Base-by-base conservation (phyloP, 2,329 filamentous ascomycete species). In the Aureobasidium subglaciale region DNA sequence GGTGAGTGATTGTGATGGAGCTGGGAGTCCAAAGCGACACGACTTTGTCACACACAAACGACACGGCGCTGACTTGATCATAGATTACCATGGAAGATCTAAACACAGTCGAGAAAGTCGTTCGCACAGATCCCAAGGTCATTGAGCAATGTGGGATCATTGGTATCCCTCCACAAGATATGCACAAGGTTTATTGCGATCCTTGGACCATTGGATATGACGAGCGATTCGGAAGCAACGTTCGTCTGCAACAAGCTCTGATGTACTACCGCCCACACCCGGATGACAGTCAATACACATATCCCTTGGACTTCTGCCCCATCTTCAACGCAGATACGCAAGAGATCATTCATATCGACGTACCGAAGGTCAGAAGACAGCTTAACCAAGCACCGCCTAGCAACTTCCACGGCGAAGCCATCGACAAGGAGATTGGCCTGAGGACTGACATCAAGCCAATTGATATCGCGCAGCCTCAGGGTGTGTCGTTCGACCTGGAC, bases 161-260 rank as follows among this genome's bases (percentile, higher is more conserved):
- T 58, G 91, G 91, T 1, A 88, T 96, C 58, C 82, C 88, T 11
- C 79, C 78, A 56, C 79, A 87, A 62, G 88, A 95, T 59, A 96
- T 96, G 91, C 76, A 93, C 76, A 96, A 96, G 73, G 88, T 96
- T 45, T 96, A 95, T 75, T 95, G 90, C 71, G 91, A 96, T 68
- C 90, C 89, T 10, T 96, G 91, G 91, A 95, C 91, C 1, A 95
- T 96, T 70, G 91, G 91, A 46, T 95, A 90, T 67, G 91, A 96
- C 64, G 88, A 95, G 73, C 85, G 91, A 41, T 93, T 90, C 64
- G 91, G 90, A 59, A 92, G 75, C 68, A 77, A 77, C 40, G 78
- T 89, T 40, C 84, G 91, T 55, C 81, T 96, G 4, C 91, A 96
- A 72, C 91, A 96, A 73, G 91, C 90, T 2, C 76, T 96, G 55